Base-by-base conservation (phyloP, 306 rosid species). In the Sesbania bispinosa region DNA sequence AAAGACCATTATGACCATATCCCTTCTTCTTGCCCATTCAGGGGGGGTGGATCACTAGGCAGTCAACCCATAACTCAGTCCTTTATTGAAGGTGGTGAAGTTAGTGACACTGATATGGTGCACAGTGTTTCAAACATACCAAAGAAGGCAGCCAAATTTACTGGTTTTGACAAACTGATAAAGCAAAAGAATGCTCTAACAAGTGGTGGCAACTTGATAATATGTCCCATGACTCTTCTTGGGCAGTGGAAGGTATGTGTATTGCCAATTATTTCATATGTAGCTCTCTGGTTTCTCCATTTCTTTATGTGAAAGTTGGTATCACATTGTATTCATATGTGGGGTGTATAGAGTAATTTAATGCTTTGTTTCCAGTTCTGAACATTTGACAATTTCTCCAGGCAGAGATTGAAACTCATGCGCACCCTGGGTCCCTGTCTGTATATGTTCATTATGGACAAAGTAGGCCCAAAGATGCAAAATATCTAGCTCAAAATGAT, bases 401-500 rank as follows among this genome's bases (percentile, higher is more conserved):
- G 98, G 92, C 94, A 52, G 98, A 93, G 84, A 93, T 90, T 48
- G 97, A 93, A 83, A 85, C 89, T 78, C 98, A 90, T 73, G 90
- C 55, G 39, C 87, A 77, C 54, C 88, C 94, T 33, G 97, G 96
- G 50, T 76, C 90, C 73, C 78, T 93, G 70, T 85, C 97, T 29
- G 21, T 87, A 15, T 86, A 93, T 83, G 88, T 86, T 77, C 98
- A 93, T 79, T 93, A 93, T 67, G 98, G 98, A 57, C 98, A 85
- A 77, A 82, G 90, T 84, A 88, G 98, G 79, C 78, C 89, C 33
- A 93, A 83, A 82, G 98, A 93, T 88, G 94, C 92, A 36, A 90
- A 76, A 65, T 21, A 61, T 83, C 86, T 93, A 9, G 78, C 89
- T 75, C 97, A 88, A 67, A 84, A 79, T 64, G 88, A 88, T 80